A percentile compares a stretch with the other conserved stretches of the same genome.
These are phyloP conservation scores for Wallacemonas sp. DNA, from an alignment of 208 protist genomes.

Conservation along the genomic window DNA sequence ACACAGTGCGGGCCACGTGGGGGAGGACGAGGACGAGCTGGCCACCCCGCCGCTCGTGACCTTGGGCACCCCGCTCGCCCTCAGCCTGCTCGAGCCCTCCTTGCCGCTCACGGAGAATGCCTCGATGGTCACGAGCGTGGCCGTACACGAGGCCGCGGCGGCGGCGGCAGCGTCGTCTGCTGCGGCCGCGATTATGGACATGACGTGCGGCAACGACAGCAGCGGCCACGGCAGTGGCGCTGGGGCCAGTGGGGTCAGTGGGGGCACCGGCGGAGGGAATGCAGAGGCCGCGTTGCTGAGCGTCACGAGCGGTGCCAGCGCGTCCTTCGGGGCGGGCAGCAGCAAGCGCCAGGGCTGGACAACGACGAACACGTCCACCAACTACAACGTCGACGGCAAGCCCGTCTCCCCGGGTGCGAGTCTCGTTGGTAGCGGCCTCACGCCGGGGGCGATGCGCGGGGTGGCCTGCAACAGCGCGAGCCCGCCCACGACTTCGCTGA, in stretches of 20 bases:
- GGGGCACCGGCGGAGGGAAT: too few species aligned
- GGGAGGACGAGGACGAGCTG: too few species aligned
- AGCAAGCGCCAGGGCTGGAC: conserved; percentile 18
- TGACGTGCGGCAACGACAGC: neutral
- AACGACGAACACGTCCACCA: conserved; percentile 15
- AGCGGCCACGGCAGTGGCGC: neutral
- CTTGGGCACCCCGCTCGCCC: neutral
- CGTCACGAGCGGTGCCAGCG: neutral
- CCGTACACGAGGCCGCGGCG: too few species aligned
- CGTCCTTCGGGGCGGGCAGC: neutral
- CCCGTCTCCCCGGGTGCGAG: neutral
- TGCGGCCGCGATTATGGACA: too few species aligned
- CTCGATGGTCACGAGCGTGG: neutral
- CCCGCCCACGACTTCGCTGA: neutral
- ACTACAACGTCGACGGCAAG: conserved; percentile 12
- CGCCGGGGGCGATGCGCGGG: too few species aligned
- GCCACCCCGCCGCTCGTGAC: neutral
- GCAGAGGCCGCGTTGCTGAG: too few species aligned
- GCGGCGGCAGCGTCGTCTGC: too few species aligned
- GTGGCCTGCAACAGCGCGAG: too few species aligned
- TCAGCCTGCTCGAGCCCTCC: neutral
- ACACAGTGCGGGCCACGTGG: too few species aligned
- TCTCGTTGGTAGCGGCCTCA: neutral
- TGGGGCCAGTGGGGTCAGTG: too few species aligned
- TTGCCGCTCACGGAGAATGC: neutral